Percentiles rank a stretch among this genome's conserved stretches.
Conservation (phyloP, 371 early-diverging fungal genomes). For the Mucor velutinosus region DNA sequence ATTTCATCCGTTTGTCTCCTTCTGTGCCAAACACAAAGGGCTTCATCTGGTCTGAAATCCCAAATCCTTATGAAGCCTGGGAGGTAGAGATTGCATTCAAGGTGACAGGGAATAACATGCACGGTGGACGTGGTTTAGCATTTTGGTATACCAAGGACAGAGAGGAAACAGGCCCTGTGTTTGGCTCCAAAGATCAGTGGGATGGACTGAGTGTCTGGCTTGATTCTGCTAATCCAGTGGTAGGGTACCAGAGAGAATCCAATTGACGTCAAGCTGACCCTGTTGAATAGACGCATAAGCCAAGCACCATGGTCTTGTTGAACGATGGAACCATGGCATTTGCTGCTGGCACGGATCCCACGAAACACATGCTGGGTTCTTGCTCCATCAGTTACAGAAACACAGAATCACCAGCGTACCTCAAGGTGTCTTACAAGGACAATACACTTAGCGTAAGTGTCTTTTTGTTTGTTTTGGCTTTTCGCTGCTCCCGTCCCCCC, state of each 20-base stretch:
- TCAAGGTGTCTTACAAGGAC: conserved; percentile 67
- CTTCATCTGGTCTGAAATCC: conserved; percentile 67
- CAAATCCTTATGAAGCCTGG: conserved; percentile 79
- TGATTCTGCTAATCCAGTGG: conserved; percentile 67
- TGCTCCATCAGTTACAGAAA: conserved; percentile 81
- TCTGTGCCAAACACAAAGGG: conserved; percentile 70
- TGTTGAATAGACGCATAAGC: conserved; percentile 48
- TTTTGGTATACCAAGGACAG: conserved; percentile 83
- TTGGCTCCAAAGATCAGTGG: conserved; percentile 76
- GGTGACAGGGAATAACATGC: conserved; percentile 62
- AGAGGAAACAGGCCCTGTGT: conserved; percentile 65
- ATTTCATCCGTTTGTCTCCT: conserved; percentile 72
- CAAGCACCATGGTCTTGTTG: conserved; percentile 65
- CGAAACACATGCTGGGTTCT: conserved; percentile 54
- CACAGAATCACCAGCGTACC: conserved; percentile 57
- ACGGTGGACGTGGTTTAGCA: conserved; percentile 84
- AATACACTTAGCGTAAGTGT: conserved; percentile 58
- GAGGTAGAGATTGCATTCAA: conserved; percentile 69
- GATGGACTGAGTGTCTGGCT: conserved; percentile 71
- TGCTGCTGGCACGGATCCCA: conserved; percentile 47
- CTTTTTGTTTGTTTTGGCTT: background rate
- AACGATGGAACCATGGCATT: conserved; percentile 70
- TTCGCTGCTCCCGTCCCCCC: background rate
- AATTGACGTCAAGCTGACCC: background rate
- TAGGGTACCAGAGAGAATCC: conserved; percentile 15